Conservation (phyloP, 1,139 yeast species). For the Candida sanyaensis region DNA sequence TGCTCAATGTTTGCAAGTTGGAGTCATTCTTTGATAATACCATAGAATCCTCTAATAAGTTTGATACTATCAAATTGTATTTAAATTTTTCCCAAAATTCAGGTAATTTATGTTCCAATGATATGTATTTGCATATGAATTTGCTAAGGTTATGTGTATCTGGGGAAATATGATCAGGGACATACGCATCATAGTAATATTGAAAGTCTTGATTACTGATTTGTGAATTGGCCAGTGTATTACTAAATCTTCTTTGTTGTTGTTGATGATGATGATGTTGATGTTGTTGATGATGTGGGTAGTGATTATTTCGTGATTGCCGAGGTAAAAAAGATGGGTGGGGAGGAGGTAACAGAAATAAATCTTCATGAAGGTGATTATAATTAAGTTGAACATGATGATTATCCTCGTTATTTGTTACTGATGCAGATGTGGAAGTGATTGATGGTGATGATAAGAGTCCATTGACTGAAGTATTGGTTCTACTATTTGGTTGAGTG, state of each 20-base stretch:
- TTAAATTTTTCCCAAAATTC: slow-evolving; percentile 47
- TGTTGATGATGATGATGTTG: too few relatives aligned
- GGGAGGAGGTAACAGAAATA: slow-evolving; percentile 7
- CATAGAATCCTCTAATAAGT: slow-evolving; percentile 46
- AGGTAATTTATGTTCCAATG: slow-evolving; percentile 17
- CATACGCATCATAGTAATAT: slow-evolving; percentile 10
- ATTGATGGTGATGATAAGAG: slow-evolving; percentile 18
- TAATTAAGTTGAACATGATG: background rate
- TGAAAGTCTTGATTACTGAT: slow-evolving; percentile 3
- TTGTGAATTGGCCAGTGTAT: background rate
- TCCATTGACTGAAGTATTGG: slow-evolving; percentile 1
- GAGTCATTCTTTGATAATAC: slow-evolving; percentile 47
- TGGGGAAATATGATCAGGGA: slow-evolving; percentile 7
- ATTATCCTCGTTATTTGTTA: slow-evolving; percentile 1
- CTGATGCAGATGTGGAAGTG: slow-evolving; percentile 6
- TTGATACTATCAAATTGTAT: slow-evolving; percentile 41
- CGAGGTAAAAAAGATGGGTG: slow-evolving; percentile 5
- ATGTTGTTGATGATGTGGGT: background rate
- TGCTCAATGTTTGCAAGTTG: slow-evolving; percentile 17
- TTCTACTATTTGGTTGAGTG: slow-evolving; percentile 6
- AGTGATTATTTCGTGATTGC: background rate
- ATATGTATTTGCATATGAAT: slow-evolving; percentile 31
- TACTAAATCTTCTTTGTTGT: background rate
- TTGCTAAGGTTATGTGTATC: slow-evolving; percentile 27
- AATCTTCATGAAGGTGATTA: background rate